These are phyloP conservation scores for Apiospora pterosperma DNA, from an alignment of 2,329 filamentous ascomycete species.

Conservation along the genomic window DNA sequence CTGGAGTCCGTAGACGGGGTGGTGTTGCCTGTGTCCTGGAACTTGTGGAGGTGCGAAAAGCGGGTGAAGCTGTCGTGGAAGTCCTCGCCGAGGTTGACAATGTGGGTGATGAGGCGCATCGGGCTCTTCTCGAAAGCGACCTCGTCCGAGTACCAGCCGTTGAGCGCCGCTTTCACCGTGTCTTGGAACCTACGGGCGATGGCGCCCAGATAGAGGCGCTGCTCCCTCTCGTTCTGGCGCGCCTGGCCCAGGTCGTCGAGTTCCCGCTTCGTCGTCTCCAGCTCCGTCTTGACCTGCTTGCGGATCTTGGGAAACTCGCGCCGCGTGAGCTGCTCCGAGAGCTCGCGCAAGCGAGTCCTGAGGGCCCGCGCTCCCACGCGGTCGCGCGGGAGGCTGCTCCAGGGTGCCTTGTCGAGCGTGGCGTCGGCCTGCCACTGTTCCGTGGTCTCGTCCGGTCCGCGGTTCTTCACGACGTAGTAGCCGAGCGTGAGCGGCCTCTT, in stretches of 20 bases:
- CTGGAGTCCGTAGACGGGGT: not conserved
- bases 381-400: constrained; percentile 15
- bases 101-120: constrained; percentile 17
- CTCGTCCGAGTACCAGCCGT: constrained; percentile 31
- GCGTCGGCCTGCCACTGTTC: constrained; percentile 19
- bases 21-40: not conserved
- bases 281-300: constrained; percentile 17
- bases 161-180: constrained; percentile 26
- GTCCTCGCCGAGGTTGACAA: constrained; percentile 15
- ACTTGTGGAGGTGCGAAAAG: constrained; percentile 14
- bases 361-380: constrained; percentile 30
- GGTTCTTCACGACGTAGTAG: constrained; percentile 42
- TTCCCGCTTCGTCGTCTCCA: constrained; percentile 7
- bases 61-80: constrained; percentile 11
- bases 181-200: constrained; percentile 25
- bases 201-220: constrained; percentile 32
- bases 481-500: constrained; percentile 36
- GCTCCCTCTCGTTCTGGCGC: constrained; percentile 21
- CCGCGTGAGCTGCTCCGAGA: constrained; percentile 33
- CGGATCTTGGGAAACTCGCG: constrained; percentile 28
- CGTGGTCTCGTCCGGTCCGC: constrained; percentile 33
- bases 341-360: constrained; percentile 21
- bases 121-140: constrained; percentile 10
- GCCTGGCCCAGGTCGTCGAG: constrained; percentile 29
- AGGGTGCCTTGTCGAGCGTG: constrained; percentile 31